Conservation (phyloP, 352 stramenopile species). For the Phytophthora ramorum region DNA sequence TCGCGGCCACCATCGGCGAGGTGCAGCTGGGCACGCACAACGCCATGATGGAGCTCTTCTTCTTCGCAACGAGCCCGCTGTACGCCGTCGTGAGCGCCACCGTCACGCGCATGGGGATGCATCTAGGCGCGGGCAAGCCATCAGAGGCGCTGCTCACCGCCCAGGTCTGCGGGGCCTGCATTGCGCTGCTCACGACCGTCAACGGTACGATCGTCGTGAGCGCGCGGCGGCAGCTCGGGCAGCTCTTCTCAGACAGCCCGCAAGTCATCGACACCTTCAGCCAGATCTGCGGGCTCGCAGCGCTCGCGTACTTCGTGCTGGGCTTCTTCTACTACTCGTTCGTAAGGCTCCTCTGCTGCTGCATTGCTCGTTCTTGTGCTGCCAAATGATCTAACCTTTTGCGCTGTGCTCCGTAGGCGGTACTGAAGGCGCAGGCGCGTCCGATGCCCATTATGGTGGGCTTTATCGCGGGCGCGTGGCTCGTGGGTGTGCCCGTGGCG, state of each 20-base stretch:
- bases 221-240: constrained; percentile 54
- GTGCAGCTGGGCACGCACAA: constrained; percentile 81
- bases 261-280: constrained; percentile 69
- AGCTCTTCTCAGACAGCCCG: constrained; percentile 75
- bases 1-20: constrained; percentile 73
- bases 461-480: constrained; percentile 72
- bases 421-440: constrained; percentile 73
- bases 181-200: constrained; percentile 48
- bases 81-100: constrained; percentile 72
- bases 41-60: constrained; percentile 89
- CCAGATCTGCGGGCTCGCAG: constrained; percentile 64
- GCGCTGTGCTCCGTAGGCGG: constrained; percentile 42
- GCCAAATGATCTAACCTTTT: constrained; percentile 1
- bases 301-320: constrained; percentile 72
- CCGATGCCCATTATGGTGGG: constrained; percentile 60
- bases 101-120: constrained; percentile 67
- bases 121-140: constrained; percentile 62
- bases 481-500: constrained; percentile 71
- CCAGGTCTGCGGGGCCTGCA: constrained; percentile 56
- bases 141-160: constrained; percentile 55
- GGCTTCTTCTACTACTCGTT: constrained; percentile 87
- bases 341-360: constrained; percentile 33
- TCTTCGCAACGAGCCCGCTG: constrained; percentile 78
- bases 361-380: background rate
- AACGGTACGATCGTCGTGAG: constrained; percentile 60